Evolutionary conservation across 371 early-diverging fungal species (phyloP).

Genomic region (Mortierella sp.): DNA sequence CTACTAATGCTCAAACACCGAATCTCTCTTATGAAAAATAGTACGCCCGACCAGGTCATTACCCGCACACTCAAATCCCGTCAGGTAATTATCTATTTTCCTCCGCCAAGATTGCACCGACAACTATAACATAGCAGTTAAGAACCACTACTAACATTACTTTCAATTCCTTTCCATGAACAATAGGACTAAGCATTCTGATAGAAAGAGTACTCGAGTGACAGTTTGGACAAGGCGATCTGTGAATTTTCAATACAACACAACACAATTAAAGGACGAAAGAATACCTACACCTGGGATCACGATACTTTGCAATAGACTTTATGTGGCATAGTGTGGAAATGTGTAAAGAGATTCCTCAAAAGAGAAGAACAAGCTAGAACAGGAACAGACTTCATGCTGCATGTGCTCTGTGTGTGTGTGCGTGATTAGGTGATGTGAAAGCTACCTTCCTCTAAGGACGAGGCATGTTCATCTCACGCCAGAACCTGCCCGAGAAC

Average conservation of each 20-base stretch:
- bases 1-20: not conserved
- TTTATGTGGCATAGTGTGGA: not conserved
- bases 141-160: not conserved
- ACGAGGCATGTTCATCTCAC: constrained; percentile 39
- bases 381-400: not conserved
- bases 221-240: not conserved
- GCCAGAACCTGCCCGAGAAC: constrained; percentile 36
- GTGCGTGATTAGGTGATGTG: not conserved
- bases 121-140: not conserved
- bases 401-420: not conserved
- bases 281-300: not conserved
- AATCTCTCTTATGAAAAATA: constrained; percentile 39
- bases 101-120: not conserved
- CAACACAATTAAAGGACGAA: not conserved
- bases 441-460: not conserved
- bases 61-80: constrained; percentile 90
- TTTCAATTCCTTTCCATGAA: not conserved
- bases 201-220: not conserved
- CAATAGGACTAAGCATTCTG: constrained; percentile 21
- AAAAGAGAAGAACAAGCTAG: not conserved
- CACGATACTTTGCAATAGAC: not conserved
- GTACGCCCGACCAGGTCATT: constrained; percentile 89
- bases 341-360: not conserved
- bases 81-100: constrained; percentile 71
- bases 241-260: not conserved